Base-by-base conservation (phyloP, 768 basidiomycete species). In the Hysterangium stoloniferum region DNA sequence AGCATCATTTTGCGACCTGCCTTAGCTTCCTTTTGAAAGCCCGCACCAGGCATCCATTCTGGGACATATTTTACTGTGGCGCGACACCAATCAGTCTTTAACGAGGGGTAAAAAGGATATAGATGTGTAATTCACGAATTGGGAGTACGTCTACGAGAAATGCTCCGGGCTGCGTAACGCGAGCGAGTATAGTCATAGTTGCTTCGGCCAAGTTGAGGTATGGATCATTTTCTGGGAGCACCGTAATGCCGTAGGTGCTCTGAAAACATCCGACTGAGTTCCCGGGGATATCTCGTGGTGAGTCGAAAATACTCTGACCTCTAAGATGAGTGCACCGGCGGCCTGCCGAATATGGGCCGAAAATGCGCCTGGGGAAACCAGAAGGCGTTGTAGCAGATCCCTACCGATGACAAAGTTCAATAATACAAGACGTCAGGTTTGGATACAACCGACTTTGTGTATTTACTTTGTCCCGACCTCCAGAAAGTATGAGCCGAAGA, bases 171-270 rank as follows among this genome's bases (percentile, higher is more conserved):
- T 68, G 69, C 7, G 71, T 69, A 0, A 76, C 77, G 58, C 71
- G 68, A 2, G 69, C 69, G 71, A 77, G 73, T 2, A 73, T 72
- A 13, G 71, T 71, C 24, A 78, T 56, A 9, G 76, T 76, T 42
- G 65, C 71, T 60, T 79, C 78, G 1, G 76, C 77, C 15, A 77
- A 66, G 2, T 65, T 63, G n/a, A 79, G 67, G 56, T 77, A 78
- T 24, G 62, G 63, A 52, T 78, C 77, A 0, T 67, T 64, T 19
- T 66, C 59, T 7, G 36, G 27, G 40, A 19, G 24, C 13, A 3
- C 54, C 71, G 65, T 56, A 78, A 78, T 73, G 71, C 31, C 75
- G 68, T 15, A 79, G 65, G 51, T 79, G 74, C 44, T 73, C 68
- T 3, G 70, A n/a, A n/a, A n/a, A n/a, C n/a, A n/a, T n/a, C n/a